These are phyloP conservation scores for Psilocybe cubensis DNA, from an alignment of 768 basidiomycete genomes.

Conservation along the genomic window DNA sequence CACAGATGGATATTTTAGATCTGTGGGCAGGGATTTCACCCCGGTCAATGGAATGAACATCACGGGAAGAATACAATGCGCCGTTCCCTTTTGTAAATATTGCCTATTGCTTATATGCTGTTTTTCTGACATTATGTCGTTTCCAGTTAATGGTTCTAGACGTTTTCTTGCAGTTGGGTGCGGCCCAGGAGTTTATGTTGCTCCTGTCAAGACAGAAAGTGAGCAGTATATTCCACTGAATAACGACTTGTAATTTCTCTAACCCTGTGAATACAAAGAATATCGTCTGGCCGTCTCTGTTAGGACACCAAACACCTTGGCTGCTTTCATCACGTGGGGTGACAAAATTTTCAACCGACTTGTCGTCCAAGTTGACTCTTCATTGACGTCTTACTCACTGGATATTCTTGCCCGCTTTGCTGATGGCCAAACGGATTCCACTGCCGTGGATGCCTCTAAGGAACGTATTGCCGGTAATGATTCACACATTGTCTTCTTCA, in stretches of 20 bases:
- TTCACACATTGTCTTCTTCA: conserved; percentile 63
- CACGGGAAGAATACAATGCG: conserved; percentile 63
- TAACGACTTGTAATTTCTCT: too few relatives aligned
- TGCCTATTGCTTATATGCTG: background rate
- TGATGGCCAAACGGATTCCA: conserved; percentile 46
- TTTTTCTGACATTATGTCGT: background rate
- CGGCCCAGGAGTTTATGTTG: conserved; percentile 70
- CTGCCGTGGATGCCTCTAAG: conserved; percentile 55
- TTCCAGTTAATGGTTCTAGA: conserved; percentile 50
- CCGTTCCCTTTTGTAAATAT: conserved; percentile 65
- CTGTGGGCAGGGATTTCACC: conserved; percentile 38
- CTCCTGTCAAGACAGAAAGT: conserved; percentile 59
- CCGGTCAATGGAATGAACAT: conserved; percentile 33
- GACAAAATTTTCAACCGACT: conserved; percentile 62
- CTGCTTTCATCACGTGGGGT: conserved; percentile 51
- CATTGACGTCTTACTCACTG: conserved; percentile 68
- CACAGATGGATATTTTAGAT: conserved; percentile 65
- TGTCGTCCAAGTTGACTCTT: conserved; percentile 62
- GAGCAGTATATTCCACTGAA: conserved; percentile 17
- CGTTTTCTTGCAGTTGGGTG: conserved; percentile 69
- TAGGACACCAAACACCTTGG: conserved; percentile 53
- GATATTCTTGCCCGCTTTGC: conserved; percentile 69
- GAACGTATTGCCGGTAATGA: conserved; percentile 64
- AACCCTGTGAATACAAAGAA: too few relatives aligned
- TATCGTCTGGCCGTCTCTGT: conserved; percentile 60